Evolutionary conservation across 176 grass and related monocot genomes (phyloP), one percentile per base, ranked within the genome.

Genomic region (Oryza officinalis): DNA sequence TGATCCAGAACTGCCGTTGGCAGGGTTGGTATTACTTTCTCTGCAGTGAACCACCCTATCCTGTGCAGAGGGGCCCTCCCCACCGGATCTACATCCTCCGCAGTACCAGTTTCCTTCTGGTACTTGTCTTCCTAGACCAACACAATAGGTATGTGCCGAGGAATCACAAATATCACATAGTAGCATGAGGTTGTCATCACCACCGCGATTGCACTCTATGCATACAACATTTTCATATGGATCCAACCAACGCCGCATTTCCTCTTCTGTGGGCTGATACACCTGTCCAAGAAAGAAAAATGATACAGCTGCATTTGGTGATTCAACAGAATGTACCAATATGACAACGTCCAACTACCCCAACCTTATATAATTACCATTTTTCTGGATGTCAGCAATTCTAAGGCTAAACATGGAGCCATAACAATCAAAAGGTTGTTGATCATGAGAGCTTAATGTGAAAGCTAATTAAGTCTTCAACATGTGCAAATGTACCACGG

Each of bases 101-200:
- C 93, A 95, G 35, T 92, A 95, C 93, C 93, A 95, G 71, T 90
- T 95, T 4, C 87, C 93, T 76, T 92, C 88, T 23, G 93, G 93
- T 83, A 95, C 90, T 82, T 84, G 70, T 57, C 86, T 88, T 67
- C 90, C 90, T 54, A 95, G 88, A 59, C 93, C 93, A 65, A 92
- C 93, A 78, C 93, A 95, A 65, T 92, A 95, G 46, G 93, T 92
- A 69, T 95, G 93, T 22, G 93, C 93, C 50, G 90, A 89, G n/a
- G 93, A 95, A 83, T 95, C 93, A 83, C 93, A 95, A 59, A 95
- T 95, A 83, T 95, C 93, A 74, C 93, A 95, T 23, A 95, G 83
- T 75, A 95, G 72, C 93, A 95, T 95, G 41, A 95, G 83, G 82
- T 87, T 78, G 78, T 95, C 93, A 28, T 92, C 90, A 10, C 79